Base-by-base conservation (phyloP, 2,329 filamentous ascomycete species). In the Ceratocystis diversiconidia region DNA sequence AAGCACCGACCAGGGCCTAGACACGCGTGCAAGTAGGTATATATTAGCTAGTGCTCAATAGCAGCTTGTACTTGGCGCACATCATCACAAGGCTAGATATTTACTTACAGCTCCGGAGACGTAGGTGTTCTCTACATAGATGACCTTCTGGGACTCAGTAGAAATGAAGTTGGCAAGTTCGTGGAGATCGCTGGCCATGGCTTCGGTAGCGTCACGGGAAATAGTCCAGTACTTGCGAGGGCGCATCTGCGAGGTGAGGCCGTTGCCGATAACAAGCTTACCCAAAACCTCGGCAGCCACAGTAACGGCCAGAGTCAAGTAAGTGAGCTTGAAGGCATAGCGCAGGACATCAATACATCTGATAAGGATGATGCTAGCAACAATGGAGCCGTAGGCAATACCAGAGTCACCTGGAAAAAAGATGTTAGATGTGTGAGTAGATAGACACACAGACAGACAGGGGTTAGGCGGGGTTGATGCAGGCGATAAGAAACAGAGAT, bases 161-260 rank as follows among this genome's bases (percentile, higher is more conserved):
- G 87, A 79, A 70, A 88, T 85, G 74, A 88, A 88, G 79, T 88
- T 88, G 76, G 85, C 74, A 67, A 88, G 79, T 75, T 88, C 85
- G 71, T 87, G 82, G 50, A 85, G 76, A 69, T 88, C 85, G 66
- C 82, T 83, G 70, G 86, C 81, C 69, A 85, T 70, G 66, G 75
- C 73, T 70, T 88, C 82, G 48, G 88, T 74, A 5, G 82, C 84
- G 70, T 85, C 81, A 69, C 81, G 80, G 8, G 85, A 80, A 52
- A 88, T 74, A 4, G 84, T 86, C 74, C 85, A 86, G 76, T 88
- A 88, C 73, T 81, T 80, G 73, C 80, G 82, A 64, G 85, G 85
- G 70, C 85, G 83, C 71, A 88, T 73, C 74, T 87, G 85, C 63
- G 84, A 84, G 67, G 83, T 78, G 60, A 88, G 75, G 66, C 85